Evolutionary conservation across 495 filamentous ascomycete genomes (phyloP).

Genomic region (Aspergillus steynii): DNA sequence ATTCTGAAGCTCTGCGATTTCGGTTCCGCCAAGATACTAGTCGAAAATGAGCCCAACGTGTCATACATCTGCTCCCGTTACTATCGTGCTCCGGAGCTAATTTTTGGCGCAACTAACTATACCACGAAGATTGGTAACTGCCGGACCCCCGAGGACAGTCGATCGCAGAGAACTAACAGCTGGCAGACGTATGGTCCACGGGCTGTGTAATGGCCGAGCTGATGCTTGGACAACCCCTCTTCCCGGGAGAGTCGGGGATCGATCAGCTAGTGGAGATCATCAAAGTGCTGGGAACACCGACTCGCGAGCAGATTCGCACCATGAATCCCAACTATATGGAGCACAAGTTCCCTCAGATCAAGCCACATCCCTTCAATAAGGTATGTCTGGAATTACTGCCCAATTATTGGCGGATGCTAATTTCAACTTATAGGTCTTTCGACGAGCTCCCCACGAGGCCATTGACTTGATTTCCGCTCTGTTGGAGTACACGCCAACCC

Average conservation of each 20-base stretch:
- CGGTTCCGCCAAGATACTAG: slow-evolving; percentile 96
- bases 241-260: slow-evolving; percentile 98
- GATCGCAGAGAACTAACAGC: slow-evolving; percentile 24
- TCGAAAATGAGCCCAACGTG: slow-evolving; percentile 98
- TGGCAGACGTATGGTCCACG: slow-evolving; percentile 96
- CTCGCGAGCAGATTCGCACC: slow-evolving; percentile 97
- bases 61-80: slow-evolving; percentile 99
- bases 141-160: slow-evolving; percentile 8
- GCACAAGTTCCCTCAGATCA: slow-evolving; percentile 99
- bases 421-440: slow-evolving; percentile 68
- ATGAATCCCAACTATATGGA: slow-evolving; percentile 99
- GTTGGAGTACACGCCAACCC: slow-evolving; percentile 95
- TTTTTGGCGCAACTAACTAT: slow-evolving; percentile 99
- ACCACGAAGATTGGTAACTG: slow-evolving; percentile 97
- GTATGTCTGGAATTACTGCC: slow-evolving; percentile 37
- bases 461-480: slow-evolving; percentile 94
- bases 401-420: not conserved
- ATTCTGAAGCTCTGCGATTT: slow-evolving; percentile 98
- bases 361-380: slow-evolving; percentile 98
- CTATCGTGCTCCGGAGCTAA: slow-evolving; percentile 96
- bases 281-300: slow-evolving; percentile 97
- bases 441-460: slow-evolving; percentile 86
- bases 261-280: slow-evolving; percentile 99
- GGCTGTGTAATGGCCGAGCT: slow-evolving; percentile 99
- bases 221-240: slow-evolving; percentile 97